These are phyloP conservation scores for Zygosaccharomyces pseudobailii DNA, from an alignment of 1,139 yeast genomes.

Conservation along the genomic window DNA sequence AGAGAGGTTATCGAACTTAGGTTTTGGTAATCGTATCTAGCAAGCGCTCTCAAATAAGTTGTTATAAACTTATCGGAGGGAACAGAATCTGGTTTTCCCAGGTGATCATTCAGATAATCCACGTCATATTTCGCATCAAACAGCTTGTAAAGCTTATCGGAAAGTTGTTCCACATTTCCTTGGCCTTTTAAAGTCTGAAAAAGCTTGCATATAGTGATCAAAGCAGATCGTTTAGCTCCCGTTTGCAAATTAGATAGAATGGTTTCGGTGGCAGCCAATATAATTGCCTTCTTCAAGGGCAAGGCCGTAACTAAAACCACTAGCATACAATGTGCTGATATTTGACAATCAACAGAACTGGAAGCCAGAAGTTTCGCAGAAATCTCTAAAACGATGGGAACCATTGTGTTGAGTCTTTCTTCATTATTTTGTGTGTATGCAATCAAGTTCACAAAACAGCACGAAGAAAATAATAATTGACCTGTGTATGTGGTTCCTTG, in stretches of 20 bases:
- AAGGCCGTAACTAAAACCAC: slow-evolving; percentile 73
- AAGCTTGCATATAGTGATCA: slow-evolving; percentile 37
- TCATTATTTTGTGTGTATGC: slow-evolving; percentile 44
- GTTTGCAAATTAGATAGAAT: slow-evolving; percentile 47
- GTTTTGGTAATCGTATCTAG: slow-evolving; percentile 38
- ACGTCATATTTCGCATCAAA: slow-evolving; percentile 25
- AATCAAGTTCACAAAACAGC: slow-evolving; percentile 62
- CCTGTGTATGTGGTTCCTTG: slow-evolving; percentile 60
- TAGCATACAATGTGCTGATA: slow-evolving; percentile 77
- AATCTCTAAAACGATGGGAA: slow-evolving; percentile 55
- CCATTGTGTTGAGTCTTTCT: slow-evolving; percentile 37
- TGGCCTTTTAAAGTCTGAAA: slow-evolving; percentile 39
- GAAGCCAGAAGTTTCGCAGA: slow-evolving; percentile 51
- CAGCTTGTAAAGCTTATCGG: slow-evolving; percentile 36
- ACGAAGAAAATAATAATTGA: slow-evolving; percentile 74
- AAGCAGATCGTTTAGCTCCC: slow-evolving; percentile 38
- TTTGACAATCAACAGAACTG: slow-evolving; percentile 58
- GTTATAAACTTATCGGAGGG: slow-evolving; percentile 36
- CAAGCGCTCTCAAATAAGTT: slow-evolving; percentile 36
- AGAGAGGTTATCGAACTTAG: slow-evolving; percentile 31
- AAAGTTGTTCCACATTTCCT: slow-evolving; percentile 37
- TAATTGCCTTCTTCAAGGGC: slow-evolving; percentile 58
- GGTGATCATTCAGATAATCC: slow-evolving; percentile 24
- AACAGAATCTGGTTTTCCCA: slow-evolving; percentile 24
- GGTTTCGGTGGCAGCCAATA: slow-evolving; percentile 66